Base-by-base conservation (phyloP, 768 basidiomycete genomes). In the Sporobolomyces pararoseus region DNA sequence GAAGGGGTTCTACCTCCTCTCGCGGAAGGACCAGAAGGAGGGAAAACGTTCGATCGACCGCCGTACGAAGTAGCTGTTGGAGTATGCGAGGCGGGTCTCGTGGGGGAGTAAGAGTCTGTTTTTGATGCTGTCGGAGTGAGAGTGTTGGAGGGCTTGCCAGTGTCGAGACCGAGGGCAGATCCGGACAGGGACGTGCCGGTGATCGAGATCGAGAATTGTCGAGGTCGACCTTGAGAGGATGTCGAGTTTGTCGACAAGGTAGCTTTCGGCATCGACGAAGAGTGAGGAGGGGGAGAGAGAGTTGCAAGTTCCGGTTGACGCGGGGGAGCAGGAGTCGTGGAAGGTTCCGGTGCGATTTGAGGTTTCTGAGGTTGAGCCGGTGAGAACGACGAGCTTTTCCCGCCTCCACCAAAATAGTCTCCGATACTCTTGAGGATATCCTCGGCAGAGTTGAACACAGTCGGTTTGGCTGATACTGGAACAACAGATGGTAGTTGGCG, bases 371-470 rank as follows among this genome's bases (percentile, higher is more conserved):
- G 12, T 9, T 4, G 58, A 44, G 58, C 39, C n/a, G 58, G 58
- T 42, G 58, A 59, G 25, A 31, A 7, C 23, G 21, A 12, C 5
- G 17, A 5, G 23, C 3, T 12, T 27, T 59, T 59, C 14, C 60
- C 12, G 1, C 42, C 19, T 31, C 51, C 50, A 16, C 64, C 69
- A 34, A 74, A 74, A 44, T 74, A 74, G 53, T 70, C 72, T 25
- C 72, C 72, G 34, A 74, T 66, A 39, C 65, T 60, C 50, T 70
- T 74, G 44, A 74, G 68, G n/a, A 74, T 68, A 63, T 74, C 72
- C n/a, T 70, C 68, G 13, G 72, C 72, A 31, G 65, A 63, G 47
- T 59, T 68, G 44, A 47, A 64, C 44, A 59, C 53, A 52, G 14
- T 31, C 0, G 58, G 23, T 3, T n/a, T n/a, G n/a, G 49, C 47